Conservation (phyloP, 257 asterid genomes). For the Linderniella brevidens region DNA sequence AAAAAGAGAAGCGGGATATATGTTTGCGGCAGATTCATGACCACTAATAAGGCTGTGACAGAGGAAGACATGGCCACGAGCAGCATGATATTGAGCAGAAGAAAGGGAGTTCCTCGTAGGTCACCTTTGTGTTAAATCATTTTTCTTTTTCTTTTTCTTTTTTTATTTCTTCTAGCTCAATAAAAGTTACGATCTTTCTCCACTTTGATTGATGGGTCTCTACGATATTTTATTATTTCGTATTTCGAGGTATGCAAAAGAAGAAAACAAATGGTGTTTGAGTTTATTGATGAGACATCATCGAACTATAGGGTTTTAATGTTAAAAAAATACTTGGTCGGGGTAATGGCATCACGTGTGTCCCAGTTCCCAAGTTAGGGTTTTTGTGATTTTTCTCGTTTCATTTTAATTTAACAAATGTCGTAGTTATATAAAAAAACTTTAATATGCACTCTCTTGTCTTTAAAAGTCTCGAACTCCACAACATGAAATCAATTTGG, state of each 20-base stretch:
- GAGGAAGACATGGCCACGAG: conserved; percentile 69
- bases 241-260: too few relatives aligned
- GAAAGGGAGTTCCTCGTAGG: conserved; percentile 92
- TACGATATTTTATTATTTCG: background rate
- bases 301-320: conserved; percentile 40
- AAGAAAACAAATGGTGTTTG: conserved; percentile 11
- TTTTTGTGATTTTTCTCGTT: conserved; percentile 5
- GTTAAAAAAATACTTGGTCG: conserved; percentile 25
- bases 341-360: conserved; percentile 83
- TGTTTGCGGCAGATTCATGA: too few relatives aligned
- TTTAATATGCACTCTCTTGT: too few relatives aligned
- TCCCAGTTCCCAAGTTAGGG: conserved; percentile 44
- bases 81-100: conserved; percentile 50
- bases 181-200: too few relatives aligned
- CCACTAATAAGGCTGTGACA: too few relatives aligned
- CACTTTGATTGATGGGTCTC: too few relatives aligned
- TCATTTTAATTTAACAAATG: too few relatives aligned
- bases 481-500: too few relatives aligned
- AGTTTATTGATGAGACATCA: conserved; percentile 24
- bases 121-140: conserved; percentile 65
- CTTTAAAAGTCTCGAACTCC: too few relatives aligned
- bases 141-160: background rate
- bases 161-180: too few relatives aligned
- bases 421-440: too few relatives aligned
- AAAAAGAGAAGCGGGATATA: conserved; percentile 20